phyloP scores from a whole-genome alignment of 345 rosid species.

The Gynandropsis gynandra region DNA sequence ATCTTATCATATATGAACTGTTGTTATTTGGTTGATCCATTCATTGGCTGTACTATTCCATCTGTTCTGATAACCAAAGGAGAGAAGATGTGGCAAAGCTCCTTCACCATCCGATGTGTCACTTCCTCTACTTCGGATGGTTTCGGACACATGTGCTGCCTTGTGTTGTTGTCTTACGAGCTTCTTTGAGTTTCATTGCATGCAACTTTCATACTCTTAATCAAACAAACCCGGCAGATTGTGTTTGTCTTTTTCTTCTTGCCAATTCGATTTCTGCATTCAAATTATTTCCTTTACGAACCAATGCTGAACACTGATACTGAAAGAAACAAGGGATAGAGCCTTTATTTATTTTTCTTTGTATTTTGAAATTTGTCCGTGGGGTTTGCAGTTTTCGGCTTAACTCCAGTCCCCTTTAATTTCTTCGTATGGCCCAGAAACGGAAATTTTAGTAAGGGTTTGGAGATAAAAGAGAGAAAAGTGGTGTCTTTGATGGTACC shows the following conservation, averaged over 20 bases:
- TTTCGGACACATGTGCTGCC: conserved; percentile 19
- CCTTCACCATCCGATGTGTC: conserved; percentile 30
- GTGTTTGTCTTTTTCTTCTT: conserved; percentile 21
- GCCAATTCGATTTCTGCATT: conserved; percentile 11
- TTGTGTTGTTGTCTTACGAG: too few species aligned
- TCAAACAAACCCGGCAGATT: conserved; percentile 14
- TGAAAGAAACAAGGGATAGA: not conserved
- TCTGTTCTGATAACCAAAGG: too few species aligned
- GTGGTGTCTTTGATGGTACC: conserved; percentile 2
- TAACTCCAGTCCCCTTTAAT: conserved; percentile 25
- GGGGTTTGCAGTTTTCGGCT: conserved; percentile 9
- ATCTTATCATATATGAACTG: too few species aligned
- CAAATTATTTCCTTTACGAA: not conserved
- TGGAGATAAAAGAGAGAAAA: conserved; percentile 19
- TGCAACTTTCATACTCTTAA: conserved; percentile 13
- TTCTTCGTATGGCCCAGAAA: conserved; percentile 8
- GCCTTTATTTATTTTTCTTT: not conserved
- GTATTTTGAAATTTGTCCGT: conserved; percentile 9
- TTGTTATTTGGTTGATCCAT: too few species aligned
- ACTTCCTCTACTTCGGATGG: conserved; percentile 7
- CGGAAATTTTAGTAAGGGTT: too few species aligned
- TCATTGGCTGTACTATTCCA: too few species aligned
- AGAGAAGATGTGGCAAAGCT: too few species aligned
- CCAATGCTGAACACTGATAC: not conserved
- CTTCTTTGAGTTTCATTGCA: too few species aligned